phyloP scores from a whole-genome alignment of 257 asterid species.

The Nicotiana noctiflora region DNA sequence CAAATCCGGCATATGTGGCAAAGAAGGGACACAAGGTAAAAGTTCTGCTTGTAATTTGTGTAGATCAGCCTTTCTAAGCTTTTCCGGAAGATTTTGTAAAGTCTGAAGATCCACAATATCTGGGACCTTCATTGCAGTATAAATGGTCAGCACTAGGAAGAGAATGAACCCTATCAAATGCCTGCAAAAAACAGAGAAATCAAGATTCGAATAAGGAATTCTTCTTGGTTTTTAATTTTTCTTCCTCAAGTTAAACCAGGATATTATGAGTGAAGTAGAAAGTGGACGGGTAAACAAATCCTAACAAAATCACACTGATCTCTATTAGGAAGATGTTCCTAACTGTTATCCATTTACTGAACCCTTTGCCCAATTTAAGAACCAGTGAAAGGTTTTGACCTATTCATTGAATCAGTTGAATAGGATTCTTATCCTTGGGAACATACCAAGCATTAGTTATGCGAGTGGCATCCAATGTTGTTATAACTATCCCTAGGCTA shows the following conservation, averaged over 20 bases:
- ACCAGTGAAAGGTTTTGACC: background rate
- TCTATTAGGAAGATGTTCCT: background rate
- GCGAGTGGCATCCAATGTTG: background rate
- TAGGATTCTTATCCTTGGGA: background rate
- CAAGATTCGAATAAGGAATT: background rate
- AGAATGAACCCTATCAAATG: slow-evolving; percentile 97
- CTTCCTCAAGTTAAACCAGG: background rate
- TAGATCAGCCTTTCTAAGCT: slow-evolving; percentile 64
- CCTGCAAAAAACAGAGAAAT: slow-evolving; percentile 40
- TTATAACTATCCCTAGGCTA: background rate
- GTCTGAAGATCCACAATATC: slow-evolving; percentile 57
- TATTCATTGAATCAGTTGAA: background rate
- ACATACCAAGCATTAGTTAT: background rate
- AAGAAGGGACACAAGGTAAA: slow-evolving; percentile 59
- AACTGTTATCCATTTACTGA: background rate
- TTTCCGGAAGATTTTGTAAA: slow-evolving; percentile 57
- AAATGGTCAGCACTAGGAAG: slow-evolving; percentile 80
- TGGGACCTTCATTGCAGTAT: slow-evolving; percentile 81
- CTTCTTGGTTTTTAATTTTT: background rate
- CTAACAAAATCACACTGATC: background rate
- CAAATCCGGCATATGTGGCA: slow-evolving; percentile 73
- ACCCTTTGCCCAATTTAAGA: background rate
- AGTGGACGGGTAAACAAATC: background rate
- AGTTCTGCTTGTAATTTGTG: slow-evolving; percentile 20
- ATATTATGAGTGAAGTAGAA: background rate